Base-by-base conservation (phyloP, 2,329 filamentous ascomycete species). In the Byssoonygena ceratinophila region DNA sequence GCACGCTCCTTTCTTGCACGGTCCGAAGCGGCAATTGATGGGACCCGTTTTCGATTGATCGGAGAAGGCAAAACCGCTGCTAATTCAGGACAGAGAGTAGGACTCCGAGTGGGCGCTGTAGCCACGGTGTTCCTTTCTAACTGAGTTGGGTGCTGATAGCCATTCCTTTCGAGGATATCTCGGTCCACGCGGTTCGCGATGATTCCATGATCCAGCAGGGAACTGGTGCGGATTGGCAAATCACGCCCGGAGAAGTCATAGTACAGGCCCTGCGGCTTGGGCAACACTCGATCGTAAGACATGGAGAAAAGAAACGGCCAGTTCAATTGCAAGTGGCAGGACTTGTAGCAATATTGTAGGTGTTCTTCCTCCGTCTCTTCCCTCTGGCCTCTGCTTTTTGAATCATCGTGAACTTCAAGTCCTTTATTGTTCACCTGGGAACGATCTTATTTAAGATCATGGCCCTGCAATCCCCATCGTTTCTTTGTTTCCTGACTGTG, bases 271-370 rank as follows among this genome's bases (percentile, higher is more conserved):
- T 65, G 59, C 52, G 71, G 70, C 52, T 66, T 66, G 54, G 71
- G 71, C 31, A 74, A 69, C 52, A 73, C 68, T 67, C 71, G 70
- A 62, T 74, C 70, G 64, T 69, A 73, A 68, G 71, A 73, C 69
- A 74, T 73, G 55, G 58, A 57, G 53, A 57, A 53, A 34, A 46
- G 31, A 39, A 37, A 37, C 5, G 9, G 4, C 9, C 55, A 27
- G 20, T 14, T 22, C 36, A 34, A 23, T 41, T 31, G 27, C 25
- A 34, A 55, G 27, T 25, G 37, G 25, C 16, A 34, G 23, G 20
- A 7, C 6, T 40, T 20, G 25, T 29, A 43, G 18, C 11, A 18
- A 51, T 12, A 1, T 51, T 37, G 49, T 23, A 37, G 14, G 29
- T 45, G n/a, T 29, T 36, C 22, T 11, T 20, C 31, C 39, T 51